Conservation (phyloP, 2,329 filamentous ascomycete genomes). For the Sphaerostilbella broomeana region DNA sequence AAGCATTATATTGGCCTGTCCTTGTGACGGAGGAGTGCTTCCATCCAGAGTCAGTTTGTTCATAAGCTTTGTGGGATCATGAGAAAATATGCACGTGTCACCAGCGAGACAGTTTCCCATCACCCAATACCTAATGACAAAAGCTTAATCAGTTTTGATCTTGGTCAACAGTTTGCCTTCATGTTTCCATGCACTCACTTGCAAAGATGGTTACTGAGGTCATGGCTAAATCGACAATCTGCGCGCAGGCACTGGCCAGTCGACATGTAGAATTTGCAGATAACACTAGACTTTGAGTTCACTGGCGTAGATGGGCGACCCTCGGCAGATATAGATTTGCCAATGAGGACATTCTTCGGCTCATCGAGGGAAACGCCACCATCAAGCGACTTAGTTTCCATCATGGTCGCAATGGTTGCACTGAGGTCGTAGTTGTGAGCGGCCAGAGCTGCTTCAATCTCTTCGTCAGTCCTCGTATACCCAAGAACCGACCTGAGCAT, state of each 20-base stretch:
- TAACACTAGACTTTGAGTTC: slow-evolving; percentile 72
- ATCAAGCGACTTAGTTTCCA: slow-evolving; percentile 58
- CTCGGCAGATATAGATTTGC: slow-evolving; percentile 78
- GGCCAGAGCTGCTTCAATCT: slow-evolving; percentile 87
- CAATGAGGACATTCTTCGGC: slow-evolving; percentile 67
- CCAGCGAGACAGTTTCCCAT: slow-evolving; percentile 93
- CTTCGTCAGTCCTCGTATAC: slow-evolving; percentile 82
- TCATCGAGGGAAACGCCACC: slow-evolving; percentile 41
- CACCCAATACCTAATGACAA: slow-evolving; percentile 73
- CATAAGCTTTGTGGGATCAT: slow-evolving; percentile 83
- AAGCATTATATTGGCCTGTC: slow-evolving; percentile 66
- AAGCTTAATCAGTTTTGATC: slow-evolving; percentile 1
- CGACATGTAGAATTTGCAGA: slow-evolving; percentile 96
- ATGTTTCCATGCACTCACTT: slow-evolving; percentile 59
- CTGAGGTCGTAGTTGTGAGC: slow-evolving; percentile 88
- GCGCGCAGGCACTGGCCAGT: slow-evolving; percentile 92
- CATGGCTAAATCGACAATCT: slow-evolving; percentile 95
- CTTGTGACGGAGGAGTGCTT: slow-evolving; percentile 50
- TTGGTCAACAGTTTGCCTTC: too few species aligned
- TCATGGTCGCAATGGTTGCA: slow-evolving; percentile 82
- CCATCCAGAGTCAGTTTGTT: slow-evolving; percentile 70
- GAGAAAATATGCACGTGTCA: slow-evolving; percentile 91
- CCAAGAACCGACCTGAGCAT: slow-evolving; percentile 94
- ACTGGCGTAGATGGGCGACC: slow-evolving; percentile 71
- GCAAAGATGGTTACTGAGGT: slow-evolving; percentile 93